A percentile compares a stretch with the other conserved stretches of the same genome.
phyloP scores from a whole-genome alignment of 768 basidiomycete species.

The Cyclocybe aegerita region DNA sequence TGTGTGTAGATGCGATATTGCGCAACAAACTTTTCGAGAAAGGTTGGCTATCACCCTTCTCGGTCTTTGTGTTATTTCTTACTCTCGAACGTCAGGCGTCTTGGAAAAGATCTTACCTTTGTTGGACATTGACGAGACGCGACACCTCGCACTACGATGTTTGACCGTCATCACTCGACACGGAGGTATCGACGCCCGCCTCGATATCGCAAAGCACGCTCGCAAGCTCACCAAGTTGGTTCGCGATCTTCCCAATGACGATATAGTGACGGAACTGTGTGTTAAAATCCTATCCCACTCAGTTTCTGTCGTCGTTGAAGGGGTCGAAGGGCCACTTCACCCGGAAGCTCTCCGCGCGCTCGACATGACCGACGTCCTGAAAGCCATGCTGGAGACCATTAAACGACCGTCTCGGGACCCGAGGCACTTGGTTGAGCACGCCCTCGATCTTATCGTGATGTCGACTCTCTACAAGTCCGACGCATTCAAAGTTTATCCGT shows the following conservation, averaged over 20 bases:
- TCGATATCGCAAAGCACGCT: constrained; percentile 49
- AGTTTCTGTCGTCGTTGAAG: constrained; percentile 42
- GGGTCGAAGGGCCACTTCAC: constrained; percentile 35
- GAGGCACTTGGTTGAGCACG: constrained; percentile 47
- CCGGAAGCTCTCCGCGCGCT: constrained; percentile 37
- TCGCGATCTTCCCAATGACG: constrained; percentile 50
- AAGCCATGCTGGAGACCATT: constrained; percentile 39
- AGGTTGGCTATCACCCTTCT: constrained; percentile 33
- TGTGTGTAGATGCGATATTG: constrained; percentile 59
- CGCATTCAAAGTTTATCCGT: constrained; percentile 42
- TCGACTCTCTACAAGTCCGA: constrained; percentile 45
- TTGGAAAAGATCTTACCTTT: constrained; percentile 56
- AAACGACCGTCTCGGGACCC: constrained; percentile 35
- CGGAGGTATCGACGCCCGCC: constrained; percentile 48
- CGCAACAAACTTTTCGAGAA: constrained; percentile 61
- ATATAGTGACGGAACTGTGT: constrained; percentile 46
- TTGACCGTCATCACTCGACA: constrained; percentile 62
- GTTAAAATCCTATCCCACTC: constrained; percentile 55
- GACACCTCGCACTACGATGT: constrained; percentile 53
- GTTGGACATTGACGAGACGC: constrained; percentile 43
- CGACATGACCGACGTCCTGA: constrained; percentile 43
- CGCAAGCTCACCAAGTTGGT: constrained; percentile 43
- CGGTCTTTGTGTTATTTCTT: neutral
- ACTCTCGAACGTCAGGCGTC: constrained; percentile 40
- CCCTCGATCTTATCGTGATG: constrained; percentile 42